Evolutionary conservation across 108 stramenopile species (phyloP).

Genomic region (Cyclotella choctawhatcheeana): DNA sequence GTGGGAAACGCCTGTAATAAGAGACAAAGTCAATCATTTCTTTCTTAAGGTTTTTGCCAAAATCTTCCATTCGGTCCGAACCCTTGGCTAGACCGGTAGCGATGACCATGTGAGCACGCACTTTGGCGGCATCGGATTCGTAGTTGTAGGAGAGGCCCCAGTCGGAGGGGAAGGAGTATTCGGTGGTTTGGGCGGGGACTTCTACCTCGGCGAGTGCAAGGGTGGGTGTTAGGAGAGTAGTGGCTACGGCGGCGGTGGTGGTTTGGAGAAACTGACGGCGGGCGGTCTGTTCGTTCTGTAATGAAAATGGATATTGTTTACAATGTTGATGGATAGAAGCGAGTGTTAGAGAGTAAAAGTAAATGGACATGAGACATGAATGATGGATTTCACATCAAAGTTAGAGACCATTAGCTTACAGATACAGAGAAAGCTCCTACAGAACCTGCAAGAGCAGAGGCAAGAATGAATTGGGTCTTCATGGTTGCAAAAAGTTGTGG

Average conservation of each 20-base stretch:
- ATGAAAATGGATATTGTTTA: not conserved
- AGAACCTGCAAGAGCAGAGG: constrained; percentile 43
- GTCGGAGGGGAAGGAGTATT: constrained; percentile 78
- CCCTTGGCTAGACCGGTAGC: constrained; percentile 92
- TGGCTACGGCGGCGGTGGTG: constrained; percentile 54
- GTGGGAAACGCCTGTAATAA: constrained; percentile 89
- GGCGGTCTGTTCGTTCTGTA: constrained; percentile 50
- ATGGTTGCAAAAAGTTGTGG: constrained; percentile 20
- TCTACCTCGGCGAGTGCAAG: constrained; percentile 70
- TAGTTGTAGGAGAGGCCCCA: constrained; percentile 93
- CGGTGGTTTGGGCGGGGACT: constrained; percentile 76
- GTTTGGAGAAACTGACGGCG: constrained; percentile 80
- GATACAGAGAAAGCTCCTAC: constrained; percentile 44
- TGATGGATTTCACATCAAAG: too few species aligned
- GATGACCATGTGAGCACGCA: constrained; percentile 91
- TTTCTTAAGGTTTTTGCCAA: constrained; percentile 94
- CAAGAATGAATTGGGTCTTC: constrained; percentile 47
- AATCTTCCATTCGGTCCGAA: constrained; percentile 88
- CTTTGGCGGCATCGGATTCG: constrained; percentile 90
- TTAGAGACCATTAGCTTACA: too few species aligned
- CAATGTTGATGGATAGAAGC: not conserved
- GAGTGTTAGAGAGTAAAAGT: not conserved
- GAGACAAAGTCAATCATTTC: constrained; percentile 98
- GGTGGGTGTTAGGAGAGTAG: constrained; percentile 50
- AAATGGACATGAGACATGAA: not conserved